Conservation (phyloP, 164 flowering plant genomes). For the Aristolochia fimbriata region DNA sequence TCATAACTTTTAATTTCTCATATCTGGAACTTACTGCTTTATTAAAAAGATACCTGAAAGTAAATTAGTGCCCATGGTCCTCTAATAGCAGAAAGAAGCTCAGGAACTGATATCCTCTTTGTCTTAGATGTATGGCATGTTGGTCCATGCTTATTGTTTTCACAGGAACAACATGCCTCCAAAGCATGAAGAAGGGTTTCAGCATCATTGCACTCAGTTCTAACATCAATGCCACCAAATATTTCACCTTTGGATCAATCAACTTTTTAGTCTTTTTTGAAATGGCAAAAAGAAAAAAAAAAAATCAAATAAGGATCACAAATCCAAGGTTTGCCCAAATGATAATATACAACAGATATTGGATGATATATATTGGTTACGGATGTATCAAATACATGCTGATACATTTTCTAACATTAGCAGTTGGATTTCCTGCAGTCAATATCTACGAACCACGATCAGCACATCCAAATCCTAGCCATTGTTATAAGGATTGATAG, state of each 20-base stretch:
- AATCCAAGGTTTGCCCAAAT: background rate
- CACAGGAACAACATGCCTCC: constrained; percentile 50
- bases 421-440: too few species aligned
- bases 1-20: background rate
- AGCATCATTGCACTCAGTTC: constrained; percentile 50
- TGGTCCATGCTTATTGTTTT: constrained; percentile 14
- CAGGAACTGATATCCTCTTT: constrained; percentile 34
- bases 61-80: constrained; percentile 95
- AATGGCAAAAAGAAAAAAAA: background rate
- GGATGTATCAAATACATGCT: too few species aligned
- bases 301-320: background rate
- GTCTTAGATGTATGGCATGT: constrained; percentile 12
- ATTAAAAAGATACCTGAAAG: constrained; percentile 73
- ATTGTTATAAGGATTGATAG: too few species aligned
- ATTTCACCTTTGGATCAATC: constrained; percentile 56
- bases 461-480: too few species aligned
- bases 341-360: too few species aligned
- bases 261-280: too few species aligned
- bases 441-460: too few species aligned
- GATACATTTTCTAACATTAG: too few species aligned
- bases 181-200: constrained; percentile 55
- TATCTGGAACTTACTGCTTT: constrained; percentile 26
- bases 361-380: too few species aligned
- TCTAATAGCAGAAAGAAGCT: constrained; percentile 69
- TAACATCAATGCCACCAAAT: constrained; percentile 70